Evolutionary conservation across 2,329 filamentous ascomycete genomes (phyloP).

Genomic region (Akanthomyces lecanii): DNA sequence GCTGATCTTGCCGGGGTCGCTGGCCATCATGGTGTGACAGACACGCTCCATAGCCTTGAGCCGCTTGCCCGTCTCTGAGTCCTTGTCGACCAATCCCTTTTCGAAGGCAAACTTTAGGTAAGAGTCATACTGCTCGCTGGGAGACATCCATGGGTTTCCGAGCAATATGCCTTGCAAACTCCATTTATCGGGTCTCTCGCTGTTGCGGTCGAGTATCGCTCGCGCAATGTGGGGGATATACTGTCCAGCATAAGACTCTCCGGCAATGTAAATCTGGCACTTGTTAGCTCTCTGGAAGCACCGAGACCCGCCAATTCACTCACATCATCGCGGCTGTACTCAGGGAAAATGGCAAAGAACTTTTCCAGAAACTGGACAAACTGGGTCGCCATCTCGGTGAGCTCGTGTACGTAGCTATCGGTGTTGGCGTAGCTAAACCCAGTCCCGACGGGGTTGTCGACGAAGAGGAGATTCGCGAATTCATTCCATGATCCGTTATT

Average conservation of each 20-base stretch:
- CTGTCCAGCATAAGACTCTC: constrained; percentile 95
- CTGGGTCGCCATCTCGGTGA: constrained; percentile 83
- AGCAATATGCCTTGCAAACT: constrained; percentile 82
- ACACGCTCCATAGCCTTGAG: constrained; percentile 65
- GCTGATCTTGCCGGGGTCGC: constrained; percentile 53
- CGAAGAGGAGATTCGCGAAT: constrained; percentile 93
- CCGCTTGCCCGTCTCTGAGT: constrained; percentile 57
- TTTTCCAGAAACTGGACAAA: constrained; percentile 87
- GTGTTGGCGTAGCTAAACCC: constrained; percentile 95
- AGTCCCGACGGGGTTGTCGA: constrained; percentile 94
- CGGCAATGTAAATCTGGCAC: constrained; percentile 79
- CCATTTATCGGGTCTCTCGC: constrained; percentile 58
- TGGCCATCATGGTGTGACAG: constrained; percentile 61
- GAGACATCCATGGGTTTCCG: constrained; percentile 96
- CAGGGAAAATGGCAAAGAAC: constrained; percentile 85
- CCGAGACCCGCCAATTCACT: constrained; percentile 33
- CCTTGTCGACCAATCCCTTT: constrained; percentile 65
- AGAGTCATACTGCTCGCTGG: constrained; percentile 80
- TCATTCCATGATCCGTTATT: constrained; percentile 99
- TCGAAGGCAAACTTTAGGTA: constrained; percentile 81
- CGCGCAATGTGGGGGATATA: constrained; percentile 97
- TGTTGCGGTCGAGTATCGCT: constrained; percentile 84
- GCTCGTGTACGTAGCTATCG: constrained; percentile 77
- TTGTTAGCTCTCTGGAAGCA: constrained; percentile 21
- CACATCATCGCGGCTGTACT: constrained; percentile 89